A percentile compares a stretch with the other conserved stretches of the same genome.
These are phyloP conservation scores for Anthracocystis setariae DNA, from an alignment of 1,284 basidiomycete genomes.

Conservation along the genomic window DNA sequence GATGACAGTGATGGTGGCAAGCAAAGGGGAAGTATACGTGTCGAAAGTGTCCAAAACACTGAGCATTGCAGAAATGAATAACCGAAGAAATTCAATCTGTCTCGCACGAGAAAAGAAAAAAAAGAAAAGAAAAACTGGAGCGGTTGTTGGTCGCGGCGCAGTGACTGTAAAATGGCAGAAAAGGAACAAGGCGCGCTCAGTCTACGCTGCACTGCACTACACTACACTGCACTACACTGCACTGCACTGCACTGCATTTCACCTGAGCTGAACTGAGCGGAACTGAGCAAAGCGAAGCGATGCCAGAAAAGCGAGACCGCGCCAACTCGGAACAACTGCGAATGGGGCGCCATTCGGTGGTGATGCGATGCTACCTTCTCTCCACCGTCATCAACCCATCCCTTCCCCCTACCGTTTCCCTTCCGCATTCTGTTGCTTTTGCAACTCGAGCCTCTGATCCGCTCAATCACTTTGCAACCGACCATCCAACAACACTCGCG, in stretches of 20 bases:
- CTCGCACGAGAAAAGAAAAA: constrained; percentile 37
- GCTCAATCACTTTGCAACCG: constrained; percentile 6
- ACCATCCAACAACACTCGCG: not conserved
- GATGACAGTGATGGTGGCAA: constrained; percentile 4
- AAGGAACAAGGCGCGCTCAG: constrained; percentile 18
- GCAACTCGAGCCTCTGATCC: constrained; percentile 44
- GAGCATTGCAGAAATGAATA: constrained; percentile 3
- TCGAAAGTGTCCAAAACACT: too few relatives aligned
- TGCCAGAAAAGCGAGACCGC: not conserved
- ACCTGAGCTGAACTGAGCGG: too few relatives aligned
- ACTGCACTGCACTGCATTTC: too few relatives aligned
- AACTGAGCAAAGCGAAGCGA: constrained; percentile 4
- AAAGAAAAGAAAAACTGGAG: too few relatives aligned
- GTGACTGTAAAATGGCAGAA: not conserved
- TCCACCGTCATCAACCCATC: constrained; percentile 14
- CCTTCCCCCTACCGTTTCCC: constrained; percentile 1
- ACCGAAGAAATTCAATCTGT: constrained; percentile 5
- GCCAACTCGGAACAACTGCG: not conserved
- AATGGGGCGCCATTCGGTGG: constrained; percentile 11
- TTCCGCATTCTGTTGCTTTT: constrained; percentile 22
- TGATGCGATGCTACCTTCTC: constrained; percentile 9
- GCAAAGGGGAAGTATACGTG: not conserved
- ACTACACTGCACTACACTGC: too few relatives aligned
- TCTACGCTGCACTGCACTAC: too few relatives aligned
- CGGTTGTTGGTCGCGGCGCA: not conserved